Conservation (phyloP, 371 early-diverging fungal species). For the Mucor piriformis region DNA sequence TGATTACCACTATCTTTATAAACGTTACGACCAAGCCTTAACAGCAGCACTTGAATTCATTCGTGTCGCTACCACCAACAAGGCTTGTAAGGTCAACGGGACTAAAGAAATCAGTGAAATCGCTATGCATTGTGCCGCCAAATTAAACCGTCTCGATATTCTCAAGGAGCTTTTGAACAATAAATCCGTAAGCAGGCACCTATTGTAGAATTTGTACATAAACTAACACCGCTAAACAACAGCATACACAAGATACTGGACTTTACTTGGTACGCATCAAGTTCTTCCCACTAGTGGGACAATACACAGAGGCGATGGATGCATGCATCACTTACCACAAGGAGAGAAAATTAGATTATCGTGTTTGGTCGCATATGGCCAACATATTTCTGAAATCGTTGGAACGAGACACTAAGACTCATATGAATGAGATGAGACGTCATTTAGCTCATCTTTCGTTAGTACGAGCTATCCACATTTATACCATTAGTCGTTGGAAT, state of each 20-base stretch:
- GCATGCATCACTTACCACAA: constrained; percentile 36
- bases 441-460: constrained; percentile 44
- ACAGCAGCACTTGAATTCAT: constrained; percentile 35
- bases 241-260: constrained; percentile 42
- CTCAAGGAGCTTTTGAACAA: constrained; percentile 33
- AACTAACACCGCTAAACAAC: neutral
- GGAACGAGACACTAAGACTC: neutral
- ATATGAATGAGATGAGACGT: constrained; percentile 21
- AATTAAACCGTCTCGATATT: constrained; percentile 28
- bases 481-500: constrained; percentile 39
- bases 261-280: constrained; percentile 32
- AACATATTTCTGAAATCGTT: constrained; percentile 22
- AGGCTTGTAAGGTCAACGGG: constrained; percentile 35
- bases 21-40: constrained; percentile 41
- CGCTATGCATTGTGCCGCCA: constrained; percentile 44
- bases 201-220: neutral
- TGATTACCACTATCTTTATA: constrained; percentile 49
- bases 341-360: constrained; percentile 41
- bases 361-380: constrained; percentile 38
- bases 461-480: constrained; percentile 39
- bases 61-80: constrained; percentile 28
- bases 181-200: constrained; percentile 41
- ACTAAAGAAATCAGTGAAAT: constrained; percentile 47
- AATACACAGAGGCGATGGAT: constrained; percentile 36
- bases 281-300: constrained; percentile 38